A percentile compares a stretch with the other conserved stretches of the same genome.
Conservation (phyloP, 2,329 filamentous ascomycete species). For the Fusarium sacchari region DNA sequence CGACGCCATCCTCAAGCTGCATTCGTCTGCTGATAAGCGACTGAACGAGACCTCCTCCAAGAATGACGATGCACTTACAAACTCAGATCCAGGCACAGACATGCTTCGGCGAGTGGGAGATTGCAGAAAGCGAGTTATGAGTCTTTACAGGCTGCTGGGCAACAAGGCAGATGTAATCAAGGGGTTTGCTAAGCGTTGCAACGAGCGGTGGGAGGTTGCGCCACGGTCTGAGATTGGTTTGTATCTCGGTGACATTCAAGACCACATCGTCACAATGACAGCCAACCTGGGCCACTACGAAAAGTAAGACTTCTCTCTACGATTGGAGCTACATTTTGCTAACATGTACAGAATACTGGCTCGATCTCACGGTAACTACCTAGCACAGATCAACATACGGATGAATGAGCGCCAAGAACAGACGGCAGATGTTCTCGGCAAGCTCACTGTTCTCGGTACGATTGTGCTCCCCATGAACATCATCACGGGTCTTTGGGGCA, state of each 20-base stretch:
- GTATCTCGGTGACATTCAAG: constrained; percentile 97
- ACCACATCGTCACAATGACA: constrained; percentile 99
- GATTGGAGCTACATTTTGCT: neutral
- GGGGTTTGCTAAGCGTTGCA: constrained; percentile 97
- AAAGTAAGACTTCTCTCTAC: constrained; percentile 68
- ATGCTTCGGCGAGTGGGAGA: constrained; percentile 95
- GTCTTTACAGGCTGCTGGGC: constrained; percentile 87
- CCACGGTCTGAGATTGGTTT: constrained; percentile 96
- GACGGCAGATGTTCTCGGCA: constrained; percentile 93
- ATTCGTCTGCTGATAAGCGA: constrained; percentile 65
- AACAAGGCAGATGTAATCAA: constrained; percentile 99
- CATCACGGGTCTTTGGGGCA: constrained; percentile 97
- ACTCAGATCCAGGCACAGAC: constrained; percentile 68
- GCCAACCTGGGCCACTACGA: constrained; percentile 96
- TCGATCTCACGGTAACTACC: constrained; percentile 93
- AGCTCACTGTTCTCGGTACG: constrained; percentile 93
- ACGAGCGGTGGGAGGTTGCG: constrained; percentile 97
- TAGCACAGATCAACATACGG: constrained; percentile 98
- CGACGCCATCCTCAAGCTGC: constrained; percentile 85
- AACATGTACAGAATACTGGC: constrained; percentile 75
- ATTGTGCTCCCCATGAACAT: constrained; percentile 99
- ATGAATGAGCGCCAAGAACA: constrained; percentile 99
- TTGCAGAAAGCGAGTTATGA: constrained; percentile 97
- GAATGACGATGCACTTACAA: constrained; percentile 56
- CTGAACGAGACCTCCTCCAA: constrained; percentile 58